These are phyloP conservation scores for Hemerocallis citrina DNA, from an alignment of 106 monocot species.

Conservation along the genomic window DNA sequence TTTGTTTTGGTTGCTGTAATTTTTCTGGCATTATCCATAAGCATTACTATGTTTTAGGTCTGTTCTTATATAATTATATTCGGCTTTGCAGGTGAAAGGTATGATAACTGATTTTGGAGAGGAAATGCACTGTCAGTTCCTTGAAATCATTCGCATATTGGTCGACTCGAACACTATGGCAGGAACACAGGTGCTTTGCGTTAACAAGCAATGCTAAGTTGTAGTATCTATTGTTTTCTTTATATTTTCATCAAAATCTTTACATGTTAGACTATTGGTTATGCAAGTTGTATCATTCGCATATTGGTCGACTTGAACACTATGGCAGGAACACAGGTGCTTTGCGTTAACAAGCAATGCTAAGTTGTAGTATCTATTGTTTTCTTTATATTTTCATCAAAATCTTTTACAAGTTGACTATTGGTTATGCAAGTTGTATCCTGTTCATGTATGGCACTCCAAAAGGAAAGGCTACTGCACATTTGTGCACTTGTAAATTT, in stretches of 20 bases:
- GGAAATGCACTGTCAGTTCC: conserved; percentile 89
- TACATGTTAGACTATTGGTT: background rate
- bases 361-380: background rate
- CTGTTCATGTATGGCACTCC: no score
- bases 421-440: background rate
- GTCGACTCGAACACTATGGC: conserved; percentile 68
- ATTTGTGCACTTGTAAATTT: no score
- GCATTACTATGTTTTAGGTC: no score
- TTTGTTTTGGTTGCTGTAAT: no score
- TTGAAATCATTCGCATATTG: conserved; percentile 92
- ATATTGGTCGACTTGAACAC: no score
- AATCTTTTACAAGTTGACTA: background rate
- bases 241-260: no score
- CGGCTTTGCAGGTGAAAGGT: conserved; percentile 71
- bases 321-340: conserved; percentile 68
- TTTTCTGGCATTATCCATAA: no score
- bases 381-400: no score
- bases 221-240: background rate
- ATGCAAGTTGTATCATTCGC: background rate
- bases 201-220: background rate
- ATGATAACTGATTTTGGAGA: conserved; percentile 86
- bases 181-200: conserved; percentile 66
- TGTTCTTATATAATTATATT: background rate
- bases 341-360: background rate
- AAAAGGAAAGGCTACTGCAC: no score